phyloP scores from a whole-genome alignment of 2,329 filamentous ascomycete genomes.

The Xylariaceae sp. region DNA sequence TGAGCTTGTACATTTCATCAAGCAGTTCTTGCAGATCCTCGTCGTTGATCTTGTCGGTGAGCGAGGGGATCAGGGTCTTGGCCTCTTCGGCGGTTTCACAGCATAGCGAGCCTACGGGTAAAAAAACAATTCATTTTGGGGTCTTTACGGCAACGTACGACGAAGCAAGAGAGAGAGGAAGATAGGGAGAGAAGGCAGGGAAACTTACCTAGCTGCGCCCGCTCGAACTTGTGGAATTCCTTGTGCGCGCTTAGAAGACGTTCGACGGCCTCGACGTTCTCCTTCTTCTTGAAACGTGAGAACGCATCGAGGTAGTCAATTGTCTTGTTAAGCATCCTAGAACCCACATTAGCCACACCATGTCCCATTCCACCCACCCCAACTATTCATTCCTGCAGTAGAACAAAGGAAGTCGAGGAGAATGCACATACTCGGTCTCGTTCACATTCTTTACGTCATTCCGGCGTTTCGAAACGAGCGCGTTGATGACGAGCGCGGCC shows the following conservation, averaged over 20 bases:
- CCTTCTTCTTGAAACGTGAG: conserved; percentile 89
- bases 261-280: conserved; percentile 92
- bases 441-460: conserved; percentile 77
- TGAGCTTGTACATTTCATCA: conserved; percentile 81
- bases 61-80: conserved; percentile 86
- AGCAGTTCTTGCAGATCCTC: conserved; percentile 82
- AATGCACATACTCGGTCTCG: conserved; percentile 66
- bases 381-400: too few species aligned
- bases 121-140: conserved; percentile 1
- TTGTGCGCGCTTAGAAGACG: conserved; percentile 73
- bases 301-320: conserved; percentile 92
- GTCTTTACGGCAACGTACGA: not conserved
- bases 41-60: conserved; percentile 85
- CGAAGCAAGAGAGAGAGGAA: too few species aligned
- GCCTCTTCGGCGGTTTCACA: conserved; percentile 93
- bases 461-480: conserved; percentile 73
- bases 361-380: too few species aligned
- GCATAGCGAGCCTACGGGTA: conserved; percentile 69
- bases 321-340: conserved; percentile 75
- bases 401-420: too few species aligned
- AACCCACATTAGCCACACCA: conserved; percentile 5
- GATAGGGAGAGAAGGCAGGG: not conserved
- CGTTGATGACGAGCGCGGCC: conserved; percentile 85
- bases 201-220: conserved; percentile 75
- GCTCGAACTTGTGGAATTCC: conserved; percentile 85